These are phyloP conservation scores for Cytospora mali DNA, from an alignment of 2,329 filamentous ascomycete genomes.

Conservation along the genomic window DNA sequence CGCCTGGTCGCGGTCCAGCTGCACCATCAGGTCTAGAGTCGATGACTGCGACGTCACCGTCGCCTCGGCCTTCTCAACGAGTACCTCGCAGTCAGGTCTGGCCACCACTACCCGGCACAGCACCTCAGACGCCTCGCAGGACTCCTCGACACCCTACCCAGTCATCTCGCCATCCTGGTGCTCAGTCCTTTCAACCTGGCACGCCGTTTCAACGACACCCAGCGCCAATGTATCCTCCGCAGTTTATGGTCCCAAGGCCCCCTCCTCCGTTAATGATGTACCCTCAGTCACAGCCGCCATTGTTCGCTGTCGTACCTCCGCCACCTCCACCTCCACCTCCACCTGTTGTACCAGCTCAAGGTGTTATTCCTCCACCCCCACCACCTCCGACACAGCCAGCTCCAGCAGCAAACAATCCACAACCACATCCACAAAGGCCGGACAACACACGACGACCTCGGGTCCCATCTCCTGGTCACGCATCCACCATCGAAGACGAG, in stretches of 20 bases:
- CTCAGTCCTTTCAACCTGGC: background rate
- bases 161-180: background rate
- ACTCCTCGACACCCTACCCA: background rate
- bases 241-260: slow-evolving; percentile 1
- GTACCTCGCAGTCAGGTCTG: background rate
- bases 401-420: background rate
- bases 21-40: background rate
- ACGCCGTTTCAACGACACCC: background rate
- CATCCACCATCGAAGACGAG: slow-evolving; percentile 17
- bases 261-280: slow-evolving; percentile 8
- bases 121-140: background rate
- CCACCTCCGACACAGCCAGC: background rate
- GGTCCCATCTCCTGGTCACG: slow-evolving; percentile 13
- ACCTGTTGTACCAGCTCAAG: background rate
- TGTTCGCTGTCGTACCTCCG: slow-evolving; percentile 4
- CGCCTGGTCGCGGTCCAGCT: background rate
- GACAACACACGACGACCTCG: background rate
- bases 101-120: background rate
- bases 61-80: slow-evolving; percentile 2
- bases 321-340: slow-evolving; percentile 9
- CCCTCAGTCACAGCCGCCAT: slow-evolving; percentile 4
- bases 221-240: slow-evolving; percentile 2
- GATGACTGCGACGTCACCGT: background rate
- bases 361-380: background rate
- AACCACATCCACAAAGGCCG: background rate